These are phyloP conservation scores for Drechmeria coniospora DNA, from an alignment of 2,329 filamentous ascomycete genomes.

Conservation along the genomic window DNA sequence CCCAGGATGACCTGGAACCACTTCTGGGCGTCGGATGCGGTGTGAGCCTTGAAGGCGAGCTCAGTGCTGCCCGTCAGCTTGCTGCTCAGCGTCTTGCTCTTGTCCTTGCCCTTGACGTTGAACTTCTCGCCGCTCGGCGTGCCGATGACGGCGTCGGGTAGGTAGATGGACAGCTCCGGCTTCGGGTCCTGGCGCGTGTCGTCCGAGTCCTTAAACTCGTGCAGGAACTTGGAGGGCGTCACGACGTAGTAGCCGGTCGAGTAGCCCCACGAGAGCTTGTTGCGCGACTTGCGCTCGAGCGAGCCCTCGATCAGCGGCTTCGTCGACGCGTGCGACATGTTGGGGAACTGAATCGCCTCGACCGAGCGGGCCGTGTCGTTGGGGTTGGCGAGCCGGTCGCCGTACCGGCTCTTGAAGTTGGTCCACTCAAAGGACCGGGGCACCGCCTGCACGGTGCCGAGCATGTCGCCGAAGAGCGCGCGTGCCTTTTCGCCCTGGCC, in stretches of 20 bases:
- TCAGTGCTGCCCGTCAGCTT: constrained; percentile 71
- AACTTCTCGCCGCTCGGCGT: constrained; percentile 65
- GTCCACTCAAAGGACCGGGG: constrained; percentile 85
- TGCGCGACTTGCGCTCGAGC: constrained; percentile 79
- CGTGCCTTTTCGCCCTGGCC: constrained; percentile 71
- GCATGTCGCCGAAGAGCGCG: constrained; percentile 70
- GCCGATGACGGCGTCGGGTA: constrained; percentile 78
- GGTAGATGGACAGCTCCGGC: constrained; percentile 79
- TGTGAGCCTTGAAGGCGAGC: constrained; percentile 76
- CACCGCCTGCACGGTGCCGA: constrained; percentile 59
- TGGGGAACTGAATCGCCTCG: constrained; percentile 65
- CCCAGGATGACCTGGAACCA: constrained; percentile 65
- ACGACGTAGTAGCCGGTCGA: constrained; percentile 79
- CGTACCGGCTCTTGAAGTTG: constrained; percentile 60
- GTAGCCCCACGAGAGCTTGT: constrained; percentile 65
- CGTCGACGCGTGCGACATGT: constrained; percentile 70
- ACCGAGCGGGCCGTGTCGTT: constrained; percentile 58
- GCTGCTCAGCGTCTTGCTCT: constrained; percentile 62
- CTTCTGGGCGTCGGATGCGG: constrained; percentile 61
- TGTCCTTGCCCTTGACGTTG: constrained; percentile 89
- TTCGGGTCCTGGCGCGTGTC: constrained; percentile 52
- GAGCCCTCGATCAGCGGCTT: constrained; percentile 74
- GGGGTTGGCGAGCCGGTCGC: constrained; percentile 61
- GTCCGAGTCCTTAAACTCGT: constrained; percentile 94
- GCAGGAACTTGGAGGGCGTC: constrained; percentile 73